These are phyloP conservation scores for Cystobasidium ongulense DNA, from an alignment of 768 basidiomycete species.

Conservation along the genomic window DNA sequence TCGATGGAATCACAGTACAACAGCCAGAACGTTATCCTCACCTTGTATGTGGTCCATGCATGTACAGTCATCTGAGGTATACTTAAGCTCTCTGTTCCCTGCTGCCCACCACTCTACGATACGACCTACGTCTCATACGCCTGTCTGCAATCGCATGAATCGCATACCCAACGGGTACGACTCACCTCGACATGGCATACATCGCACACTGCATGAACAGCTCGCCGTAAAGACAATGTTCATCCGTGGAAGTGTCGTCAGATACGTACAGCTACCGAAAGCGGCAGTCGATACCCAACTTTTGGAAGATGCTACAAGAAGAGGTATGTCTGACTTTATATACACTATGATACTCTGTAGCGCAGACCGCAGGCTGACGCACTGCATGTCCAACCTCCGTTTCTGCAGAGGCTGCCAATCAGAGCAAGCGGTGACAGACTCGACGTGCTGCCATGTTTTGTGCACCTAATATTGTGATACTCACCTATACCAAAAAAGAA, in stretches of 20 bases:
- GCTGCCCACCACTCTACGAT: no score
- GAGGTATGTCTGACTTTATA: slow-evolving; percentile 55
- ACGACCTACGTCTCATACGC: no score
- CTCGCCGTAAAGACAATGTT: slow-evolving; percentile 99
- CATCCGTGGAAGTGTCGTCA: slow-evolving; percentile 94
- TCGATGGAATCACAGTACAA: slow-evolving; percentile 84
- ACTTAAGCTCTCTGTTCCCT: no score
- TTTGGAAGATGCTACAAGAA: slow-evolving; percentile 87
- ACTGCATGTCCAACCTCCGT: background rate
- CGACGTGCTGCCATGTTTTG: background rate
- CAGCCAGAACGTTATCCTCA: slow-evolving; percentile 93
- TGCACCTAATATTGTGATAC: background rate
- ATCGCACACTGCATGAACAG: slow-evolving; percentile 48
- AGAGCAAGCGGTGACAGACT: slow-evolving; percentile 18
- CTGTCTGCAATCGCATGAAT: no score
- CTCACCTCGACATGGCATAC: no score
- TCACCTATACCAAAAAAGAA: background rate
- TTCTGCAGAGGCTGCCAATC: slow-evolving; percentile 15
- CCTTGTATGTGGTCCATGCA: slow-evolving; percentile 61
- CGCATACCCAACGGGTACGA: no score
- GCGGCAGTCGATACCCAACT: slow-evolving; percentile 90
- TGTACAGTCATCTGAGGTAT: no score
- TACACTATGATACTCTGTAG: background rate
- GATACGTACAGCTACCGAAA: slow-evolving; percentile 89
- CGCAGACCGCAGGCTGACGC: background rate